Evolutionary conservation across 148 eudicot genomes (phyloP), one percentile per base, ranked within the genome.

Genomic region (Pouteria glomerata): DNA sequence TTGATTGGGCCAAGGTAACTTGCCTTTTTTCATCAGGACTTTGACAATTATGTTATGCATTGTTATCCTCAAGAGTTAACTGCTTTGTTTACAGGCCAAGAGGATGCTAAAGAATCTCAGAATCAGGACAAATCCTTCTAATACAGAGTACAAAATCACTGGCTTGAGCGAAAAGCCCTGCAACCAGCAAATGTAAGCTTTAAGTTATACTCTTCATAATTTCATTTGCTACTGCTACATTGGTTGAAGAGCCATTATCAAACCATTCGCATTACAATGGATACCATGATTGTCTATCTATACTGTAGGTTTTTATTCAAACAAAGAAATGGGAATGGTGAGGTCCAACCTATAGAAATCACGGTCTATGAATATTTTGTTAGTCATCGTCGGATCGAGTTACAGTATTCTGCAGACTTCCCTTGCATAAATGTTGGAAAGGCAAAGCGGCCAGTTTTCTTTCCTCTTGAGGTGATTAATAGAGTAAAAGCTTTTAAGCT

Each of bases 401-500:
- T 86, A 26, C 71, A 52, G 1, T 73, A 57, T 41, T 84, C 96
- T 35, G 85, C 59, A 48, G 79, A 82, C 53, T 67, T 79, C 26
- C 96, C 96, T 6, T 90, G 96, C 75, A 74, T 90, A 37, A 87
- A 90, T 70, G 88, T 90, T 15, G 96, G 96, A 44, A 87, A 81
- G 73, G 88, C 90, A 8, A 88, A 90, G 78, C 80, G 80, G 60
- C 90, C 96, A 14, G 73, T 76, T n/a, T 88, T 74, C 80, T 66
- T 90, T 35, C 92, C 90, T 23, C 62, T 90, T n/a, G 96, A 90
- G 96, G 96, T 88, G 50, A 60, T 45, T 8, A n/a, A 30, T 3
- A 50, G 31, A 8, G 45, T 5, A 13, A 4, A 12, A 42, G 13
- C n/a, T 19, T 33, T 30, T 29, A 29, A 1, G 4, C 13, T 27